A percentile compares a stretch with the other conserved stretches of the same genome.
phyloP scores from a whole-genome alignment of 306 rosid genomes.

The Begonia fuchsioides region DNA sequence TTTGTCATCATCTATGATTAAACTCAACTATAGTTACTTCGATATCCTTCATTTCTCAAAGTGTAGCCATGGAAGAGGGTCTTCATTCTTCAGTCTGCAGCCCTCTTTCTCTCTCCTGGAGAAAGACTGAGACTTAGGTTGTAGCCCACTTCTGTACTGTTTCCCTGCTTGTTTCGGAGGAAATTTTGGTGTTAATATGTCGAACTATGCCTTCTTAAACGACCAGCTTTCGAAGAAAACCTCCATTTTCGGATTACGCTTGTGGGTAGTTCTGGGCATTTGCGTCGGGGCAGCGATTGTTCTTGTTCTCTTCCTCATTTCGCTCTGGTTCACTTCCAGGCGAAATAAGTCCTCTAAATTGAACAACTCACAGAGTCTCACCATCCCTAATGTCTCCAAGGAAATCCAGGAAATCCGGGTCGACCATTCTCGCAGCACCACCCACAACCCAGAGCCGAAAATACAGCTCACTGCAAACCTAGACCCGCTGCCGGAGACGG shows the following conservation, averaged over 20 bases:
- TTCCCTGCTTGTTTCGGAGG: neutral
- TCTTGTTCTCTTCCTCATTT: conserved; percentile 38
- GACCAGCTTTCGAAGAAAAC: conserved; percentile 42
- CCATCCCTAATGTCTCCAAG: conserved; percentile 36
- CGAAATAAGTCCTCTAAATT: conserved; percentile 14
- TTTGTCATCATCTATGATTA: too few relatives aligned
- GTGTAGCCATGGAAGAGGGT: too few relatives aligned
- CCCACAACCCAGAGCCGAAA: conserved; percentile 23
- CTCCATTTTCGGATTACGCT: conserved; percentile 38
- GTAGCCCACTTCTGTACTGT: neutral
- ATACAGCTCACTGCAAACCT: conserved; percentile 10
- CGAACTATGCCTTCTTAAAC: conserved; percentile 33
- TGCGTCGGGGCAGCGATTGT: conserved; percentile 56
- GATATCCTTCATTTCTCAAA: too few relatives aligned
- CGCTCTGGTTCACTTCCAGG: conserved; percentile 41
- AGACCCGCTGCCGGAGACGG: conserved; percentile 26
- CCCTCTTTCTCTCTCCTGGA: too few relatives aligned
- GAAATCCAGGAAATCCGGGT: conserved; percentile 50
- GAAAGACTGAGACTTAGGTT: too few relatives aligned
- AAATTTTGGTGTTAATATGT: conserved; percentile 13
- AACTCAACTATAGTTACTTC: too few relatives aligned
- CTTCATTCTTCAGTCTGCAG: too few relatives aligned
- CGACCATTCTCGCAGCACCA: conserved; percentile 21
- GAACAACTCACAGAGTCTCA: conserved; percentile 19
- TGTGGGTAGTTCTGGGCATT: conserved; percentile 52